Evolutionary conservation across 257 asterid genomes (phyloP), one percentile per base, ranked within the genome.

Genomic region (Thymus mandschuricus): DNA sequence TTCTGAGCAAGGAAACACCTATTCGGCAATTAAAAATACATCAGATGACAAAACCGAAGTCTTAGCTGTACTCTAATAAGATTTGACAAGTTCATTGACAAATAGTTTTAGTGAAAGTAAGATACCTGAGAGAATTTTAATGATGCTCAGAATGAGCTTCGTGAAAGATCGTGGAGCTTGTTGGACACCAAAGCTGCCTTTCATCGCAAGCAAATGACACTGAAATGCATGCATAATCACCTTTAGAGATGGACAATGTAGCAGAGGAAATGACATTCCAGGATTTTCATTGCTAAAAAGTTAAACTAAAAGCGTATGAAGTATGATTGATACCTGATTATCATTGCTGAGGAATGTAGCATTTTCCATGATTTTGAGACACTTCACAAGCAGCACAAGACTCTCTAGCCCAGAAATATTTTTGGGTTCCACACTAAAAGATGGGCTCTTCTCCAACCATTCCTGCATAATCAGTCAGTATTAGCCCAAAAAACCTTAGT

Each of bases 361-460:
- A 70, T 90, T 90, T 83, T 90, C 96, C 96, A 87, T 90, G 75
- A 87, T 81, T 81, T 86, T 88, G 75, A 90, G 82, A 78, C 95
- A 90, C 78, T 87, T 90, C 78, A 90, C 78, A 68, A 87, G 92
- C 77, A 86, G 75, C 66, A 83, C 80, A 57, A 90, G 73, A 81
- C 92, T 84, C 74, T 88, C 95, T 28, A 81, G 75, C 69, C 78
- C 87, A 10, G 34, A 56, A 75, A 48, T 66, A 76, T 83, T 83
- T 52, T 81, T 86, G 45, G 74, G 73, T 55, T 79, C 88, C 60
- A 66, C 57, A 12, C 64, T 64, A 54, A 70, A 73, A 72, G 73
- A 72, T 5, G 84, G 73, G 70, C 84, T 78, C 69, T 71, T 81
- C 68, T 81, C 78, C 71, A 86, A 78, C 91, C 90, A 84, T 45